These are phyloP conservation scores for Nakazawaea wickerhamii DNA, from an alignment of 805 yeast genomes.

Conservation along the genomic window DNA sequence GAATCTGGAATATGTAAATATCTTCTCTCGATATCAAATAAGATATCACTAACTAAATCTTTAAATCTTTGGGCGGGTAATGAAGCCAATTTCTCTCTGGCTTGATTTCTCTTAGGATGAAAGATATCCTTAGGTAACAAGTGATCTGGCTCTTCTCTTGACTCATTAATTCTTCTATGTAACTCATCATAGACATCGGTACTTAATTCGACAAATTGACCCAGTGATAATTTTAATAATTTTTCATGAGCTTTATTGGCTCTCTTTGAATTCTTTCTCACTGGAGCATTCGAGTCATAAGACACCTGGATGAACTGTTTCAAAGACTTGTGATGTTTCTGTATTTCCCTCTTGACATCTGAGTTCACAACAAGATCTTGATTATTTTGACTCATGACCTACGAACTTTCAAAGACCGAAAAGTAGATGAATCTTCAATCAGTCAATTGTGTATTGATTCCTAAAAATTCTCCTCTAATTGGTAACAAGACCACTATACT, in stretches of 20 bases:
- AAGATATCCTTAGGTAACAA: constrained; percentile 66
- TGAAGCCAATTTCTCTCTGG: constrained; percentile 84
- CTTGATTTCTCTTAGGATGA: constrained; percentile 94
- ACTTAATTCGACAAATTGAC: constrained; percentile 84
- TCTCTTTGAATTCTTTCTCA: constrained; percentile 42
- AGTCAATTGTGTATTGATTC: no score
- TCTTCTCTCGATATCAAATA: constrained; percentile 80
- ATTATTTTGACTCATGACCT: background rate
- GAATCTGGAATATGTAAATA: constrained; percentile 37
- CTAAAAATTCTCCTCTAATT: background rate
- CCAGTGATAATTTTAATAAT: constrained; percentile 68
- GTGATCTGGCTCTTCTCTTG: constrained; percentile 52
- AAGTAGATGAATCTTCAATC: no score
- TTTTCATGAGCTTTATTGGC: constrained; percentile 84
- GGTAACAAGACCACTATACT: background rate
- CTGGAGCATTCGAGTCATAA: constrained; percentile 36
- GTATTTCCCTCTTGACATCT: constrained; percentile 14
- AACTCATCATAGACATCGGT: constrained; percentile 95
- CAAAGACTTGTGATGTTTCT: constrained; percentile 40
- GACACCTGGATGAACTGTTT: constrained; percentile 47
- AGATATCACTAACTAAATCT: constrained; percentile 86
- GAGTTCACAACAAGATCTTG: background rate
- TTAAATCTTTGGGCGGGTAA: constrained; percentile 78
- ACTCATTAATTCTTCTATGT: constrained; percentile 63
- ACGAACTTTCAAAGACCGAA: no score